Percentiles rank a stretch among this genome's conserved stretches.
These are phyloP conservation scores for Neurospora intermedia DNA, from an alignment of 495 filamentous ascomycete species.

Conservation along the genomic window DNA sequence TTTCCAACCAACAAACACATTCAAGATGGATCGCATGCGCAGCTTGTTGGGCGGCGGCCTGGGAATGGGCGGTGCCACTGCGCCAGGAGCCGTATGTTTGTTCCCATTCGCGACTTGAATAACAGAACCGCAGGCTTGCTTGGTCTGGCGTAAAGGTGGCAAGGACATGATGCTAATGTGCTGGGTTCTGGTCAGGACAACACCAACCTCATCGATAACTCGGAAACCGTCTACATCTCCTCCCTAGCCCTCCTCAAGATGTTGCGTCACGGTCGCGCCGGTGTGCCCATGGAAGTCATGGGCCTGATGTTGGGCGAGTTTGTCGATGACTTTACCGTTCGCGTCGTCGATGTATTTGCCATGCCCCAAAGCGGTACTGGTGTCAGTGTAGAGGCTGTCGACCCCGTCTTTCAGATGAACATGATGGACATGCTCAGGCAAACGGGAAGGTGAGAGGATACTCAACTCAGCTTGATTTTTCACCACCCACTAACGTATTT, in stretches of 20 bases:
- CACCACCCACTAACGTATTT: constrained; percentile 7
- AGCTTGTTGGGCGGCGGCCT: constrained; percentile 72
- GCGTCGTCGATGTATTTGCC: constrained; percentile 95
- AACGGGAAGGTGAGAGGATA: constrained; percentile 68
- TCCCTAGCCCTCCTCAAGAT: constrained; percentile 96
- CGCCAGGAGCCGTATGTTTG: constrained; percentile 65
- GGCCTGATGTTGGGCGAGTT: constrained; percentile 98
- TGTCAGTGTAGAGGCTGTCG: constrained; percentile 95
- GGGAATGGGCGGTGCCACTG: constrained; percentile 48
- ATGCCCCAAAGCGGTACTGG: constrained; percentile 99
- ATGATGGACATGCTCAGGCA: constrained; percentile 99
- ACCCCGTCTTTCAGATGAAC: constrained; percentile 96
- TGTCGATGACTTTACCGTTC: constrained; percentile 96
- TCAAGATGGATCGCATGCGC: constrained; percentile 74
- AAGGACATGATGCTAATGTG: not conserved
- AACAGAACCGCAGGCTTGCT: not conserved
- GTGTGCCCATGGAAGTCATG: constrained; percentile 99
- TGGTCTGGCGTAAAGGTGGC: not conserved
- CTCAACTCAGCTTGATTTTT: not conserved
- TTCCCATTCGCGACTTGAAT: not conserved
- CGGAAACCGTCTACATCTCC: constrained; percentile 98
- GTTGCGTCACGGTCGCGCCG: constrained; percentile 91
- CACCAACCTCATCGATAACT: constrained; percentile 87
- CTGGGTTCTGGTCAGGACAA: constrained; percentile 50
- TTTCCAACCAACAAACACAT: not conserved